Percentiles rank a stretch among this genome's conserved stretches.
Conservation (phyloP, 2,329 filamentous ascomycete genomes). For the Monilinia fructigena region DNA sequence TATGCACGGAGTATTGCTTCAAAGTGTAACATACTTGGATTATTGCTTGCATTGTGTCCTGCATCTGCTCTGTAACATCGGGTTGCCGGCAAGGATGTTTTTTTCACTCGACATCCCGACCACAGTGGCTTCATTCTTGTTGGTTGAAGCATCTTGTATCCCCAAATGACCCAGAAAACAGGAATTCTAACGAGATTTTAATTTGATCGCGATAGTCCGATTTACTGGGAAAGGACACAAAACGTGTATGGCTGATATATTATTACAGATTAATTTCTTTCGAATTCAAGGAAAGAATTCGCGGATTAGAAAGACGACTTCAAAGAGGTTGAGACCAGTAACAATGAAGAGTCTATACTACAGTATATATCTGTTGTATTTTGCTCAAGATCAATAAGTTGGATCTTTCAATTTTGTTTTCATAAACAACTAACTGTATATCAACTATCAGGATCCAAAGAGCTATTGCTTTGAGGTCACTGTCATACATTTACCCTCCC, state of each 20-base stretch:
- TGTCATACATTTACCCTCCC: not conserved
- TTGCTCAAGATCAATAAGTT: not conserved
- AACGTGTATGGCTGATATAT: slow-evolving; percentile 6
- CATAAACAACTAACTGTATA: not conserved
- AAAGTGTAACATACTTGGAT: not conserved
- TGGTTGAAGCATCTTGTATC: not conserved
- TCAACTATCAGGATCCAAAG: not conserved
- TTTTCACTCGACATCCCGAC: not conserved
- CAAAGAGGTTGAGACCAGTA: too few species aligned
- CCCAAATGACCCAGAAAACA: not conserved
- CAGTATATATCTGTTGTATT: not conserved
- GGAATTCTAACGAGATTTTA: not conserved
- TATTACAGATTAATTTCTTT: not conserved
- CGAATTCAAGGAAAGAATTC: not conserved
- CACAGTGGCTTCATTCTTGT: slow-evolving; percentile 1
- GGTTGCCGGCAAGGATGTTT: slow-evolving; percentile 1
- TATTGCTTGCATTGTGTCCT: not conserved
- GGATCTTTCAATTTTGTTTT: not conserved
- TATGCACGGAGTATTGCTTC: not conserved
- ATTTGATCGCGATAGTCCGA: slow-evolving; percentile 4
- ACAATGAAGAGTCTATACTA: not conserved
- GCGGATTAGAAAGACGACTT: too few species aligned
- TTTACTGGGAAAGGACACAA: slow-evolving; percentile 4
- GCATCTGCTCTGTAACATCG: slow-evolving; percentile 12
- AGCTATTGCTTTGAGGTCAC: not conserved